phyloP scores from a whole-genome alignment of 1,284 basidiomycete species.

The Wallemia hederae region DNA sequence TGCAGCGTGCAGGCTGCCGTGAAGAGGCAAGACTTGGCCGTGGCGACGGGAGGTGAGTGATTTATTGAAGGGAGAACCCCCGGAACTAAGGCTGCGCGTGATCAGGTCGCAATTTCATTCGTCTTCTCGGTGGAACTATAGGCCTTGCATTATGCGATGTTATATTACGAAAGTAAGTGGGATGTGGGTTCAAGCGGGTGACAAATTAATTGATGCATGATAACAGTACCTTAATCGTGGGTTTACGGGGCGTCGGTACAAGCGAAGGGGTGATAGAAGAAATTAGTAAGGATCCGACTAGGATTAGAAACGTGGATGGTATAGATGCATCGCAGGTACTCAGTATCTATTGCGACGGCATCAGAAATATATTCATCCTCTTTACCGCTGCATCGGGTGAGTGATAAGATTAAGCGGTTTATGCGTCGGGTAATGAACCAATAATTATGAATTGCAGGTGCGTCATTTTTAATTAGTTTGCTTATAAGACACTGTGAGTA shows the following conservation, averaged over 20 bases:
- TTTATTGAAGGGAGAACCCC: too few relatives aligned
- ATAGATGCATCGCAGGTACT: constrained; percentile 21
- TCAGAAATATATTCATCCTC: constrained; percentile 27
- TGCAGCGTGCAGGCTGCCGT: constrained; percentile 42
- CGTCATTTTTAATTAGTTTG: constrained; percentile 29
- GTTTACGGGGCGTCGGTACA: constrained; percentile 16
- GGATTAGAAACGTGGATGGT: constrained; percentile 12
- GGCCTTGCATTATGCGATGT: constrained; percentile 29
- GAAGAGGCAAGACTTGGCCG: constrained; percentile 32
- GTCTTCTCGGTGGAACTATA: constrained; percentile 32
- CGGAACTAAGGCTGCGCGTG: background rate
- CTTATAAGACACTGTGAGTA: constrained; percentile 9
- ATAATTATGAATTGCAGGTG: constrained; percentile 21
- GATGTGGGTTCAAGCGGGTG: too few relatives aligned
- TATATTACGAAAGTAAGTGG: constrained; percentile 8
- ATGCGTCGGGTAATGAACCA: background rate
- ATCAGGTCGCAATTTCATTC: constrained; percentile 31
- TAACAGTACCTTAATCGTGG: constrained; percentile 23
- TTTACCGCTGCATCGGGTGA: constrained; percentile 22
- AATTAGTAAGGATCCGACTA: constrained; percentile 17
- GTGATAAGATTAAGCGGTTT: background rate
- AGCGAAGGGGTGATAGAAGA: constrained; percentile 12
- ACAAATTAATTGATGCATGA: background rate
- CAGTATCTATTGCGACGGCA: constrained; percentile 27
- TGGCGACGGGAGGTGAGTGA: constrained; percentile 24